Evolutionary conservation across 2,329 filamentous ascomycete genomes (phyloP).

Genomic region (Alternaria alternata): DNA sequence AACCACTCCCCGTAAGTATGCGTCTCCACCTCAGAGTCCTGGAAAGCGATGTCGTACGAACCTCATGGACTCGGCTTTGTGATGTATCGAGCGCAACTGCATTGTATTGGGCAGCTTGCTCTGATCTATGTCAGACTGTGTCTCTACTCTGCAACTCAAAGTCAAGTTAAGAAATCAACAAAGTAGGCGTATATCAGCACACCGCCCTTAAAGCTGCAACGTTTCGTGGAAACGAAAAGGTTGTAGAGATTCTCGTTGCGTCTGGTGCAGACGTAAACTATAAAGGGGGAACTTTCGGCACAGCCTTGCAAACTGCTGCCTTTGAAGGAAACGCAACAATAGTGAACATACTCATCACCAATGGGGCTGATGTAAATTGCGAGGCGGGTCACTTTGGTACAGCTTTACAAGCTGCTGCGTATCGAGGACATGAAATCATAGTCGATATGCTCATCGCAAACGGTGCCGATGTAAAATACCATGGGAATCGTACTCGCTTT

Average conservation of each 20-base stretch:
- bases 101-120: background rate
- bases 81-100: too few relatives aligned
- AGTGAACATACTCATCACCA: background rate
- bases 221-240: background rate
- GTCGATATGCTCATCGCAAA: background rate
- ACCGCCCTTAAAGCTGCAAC: background rate
- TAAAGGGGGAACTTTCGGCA: background rate
- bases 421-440: accelerated
- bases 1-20: too few relatives aligned
- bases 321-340: too few relatives aligned
- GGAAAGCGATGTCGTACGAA: background rate
- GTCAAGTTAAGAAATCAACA: background rate
- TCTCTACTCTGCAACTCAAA: background rate
- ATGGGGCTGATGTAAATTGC: background rate
- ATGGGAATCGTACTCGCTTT: too few relatives aligned
- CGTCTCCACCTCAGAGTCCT: background rate
- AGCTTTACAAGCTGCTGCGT: background rate
- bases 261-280: background rate
- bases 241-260: background rate
- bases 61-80: background rate
- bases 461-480: background rate
- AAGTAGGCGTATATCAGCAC: background rate
- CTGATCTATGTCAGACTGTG: background rate
- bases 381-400: background rate
- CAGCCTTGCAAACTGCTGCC: background rate